Percentiles rank a stretch among this genome's conserved stretches.
Conservation (phyloP, 148 eudicot genomes). For the Rhododendron williamsianum region DNA sequence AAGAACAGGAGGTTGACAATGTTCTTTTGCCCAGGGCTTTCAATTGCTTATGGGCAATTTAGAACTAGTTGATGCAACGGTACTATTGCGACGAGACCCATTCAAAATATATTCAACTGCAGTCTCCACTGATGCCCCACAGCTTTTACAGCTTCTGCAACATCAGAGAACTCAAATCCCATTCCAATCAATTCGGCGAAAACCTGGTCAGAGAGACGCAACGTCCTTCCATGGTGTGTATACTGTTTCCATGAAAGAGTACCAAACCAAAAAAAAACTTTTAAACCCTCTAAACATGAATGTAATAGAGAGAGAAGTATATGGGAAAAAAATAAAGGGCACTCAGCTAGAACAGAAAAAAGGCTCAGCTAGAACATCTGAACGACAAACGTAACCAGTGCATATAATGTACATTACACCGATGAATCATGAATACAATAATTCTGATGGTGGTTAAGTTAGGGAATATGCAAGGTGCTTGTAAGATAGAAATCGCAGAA, state of each 20-base stretch:
- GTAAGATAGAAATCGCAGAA: background rate
- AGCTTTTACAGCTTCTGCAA: conserved; percentile 43
- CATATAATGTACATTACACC: background rate
- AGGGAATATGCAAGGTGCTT: background rate
- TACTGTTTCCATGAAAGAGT: conserved; percentile 2
- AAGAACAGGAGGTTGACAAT: conserved; percentile 19
- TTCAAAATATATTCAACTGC: conserved; percentile 48
- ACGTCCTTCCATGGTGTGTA: conserved; percentile 29
- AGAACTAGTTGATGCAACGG: conserved; percentile 25
- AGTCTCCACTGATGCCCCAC: conserved; percentile 47
- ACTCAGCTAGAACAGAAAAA: background rate
- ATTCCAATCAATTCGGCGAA: conserved; percentile 39
- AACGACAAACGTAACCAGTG: background rate
- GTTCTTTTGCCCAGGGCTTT: conserved; percentile 35
- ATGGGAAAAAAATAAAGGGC: background rate
- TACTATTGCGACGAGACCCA: conserved; percentile 23
- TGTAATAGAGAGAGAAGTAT: background rate
- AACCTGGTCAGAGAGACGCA: conserved; percentile 27
- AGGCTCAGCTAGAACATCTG: background rate
- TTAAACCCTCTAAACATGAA: background rate
- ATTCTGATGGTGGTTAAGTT: background rate
- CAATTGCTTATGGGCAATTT: background rate
- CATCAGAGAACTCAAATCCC: conserved; percentile 50
- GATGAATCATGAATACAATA: background rate
- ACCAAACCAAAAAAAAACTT: background rate